Percentiles rank a stretch among this genome's conserved stretches.
Evolutionary conservation across 2,329 filamentous ascomycete genomes (phyloP).

Genomic region (Venturia pyrina): DNA sequence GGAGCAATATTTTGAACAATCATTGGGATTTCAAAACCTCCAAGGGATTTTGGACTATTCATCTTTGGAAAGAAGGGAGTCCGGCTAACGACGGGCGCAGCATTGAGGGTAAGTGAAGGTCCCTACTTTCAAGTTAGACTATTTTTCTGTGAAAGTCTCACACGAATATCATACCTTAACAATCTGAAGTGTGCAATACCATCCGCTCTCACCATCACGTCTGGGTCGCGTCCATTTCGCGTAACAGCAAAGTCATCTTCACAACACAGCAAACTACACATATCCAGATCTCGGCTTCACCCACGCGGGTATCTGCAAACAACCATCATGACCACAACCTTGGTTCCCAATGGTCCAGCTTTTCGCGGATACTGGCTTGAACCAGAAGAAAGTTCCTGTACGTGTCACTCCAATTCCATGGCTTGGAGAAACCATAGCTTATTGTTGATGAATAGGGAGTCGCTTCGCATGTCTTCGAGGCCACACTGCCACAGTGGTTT

Average conservation of each 20-base stretch:
- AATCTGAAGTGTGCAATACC: not conserved
- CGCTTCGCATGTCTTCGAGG: not conserved
- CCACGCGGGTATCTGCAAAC: not conserved
- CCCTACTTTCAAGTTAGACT: not conserved
- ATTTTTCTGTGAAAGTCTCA: too few species aligned
- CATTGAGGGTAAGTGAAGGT: not conserved
- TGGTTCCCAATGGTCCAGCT: not conserved
- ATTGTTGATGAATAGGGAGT: not conserved
- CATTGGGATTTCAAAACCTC: too few species aligned
- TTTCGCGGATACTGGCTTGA: not conserved
- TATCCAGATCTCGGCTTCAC: not conserved
- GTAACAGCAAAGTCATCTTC: too few species aligned
- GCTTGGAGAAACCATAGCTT: not conserved
- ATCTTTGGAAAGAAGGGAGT: too few species aligned
- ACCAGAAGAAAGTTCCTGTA: not conserved
- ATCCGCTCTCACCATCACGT: not conserved
- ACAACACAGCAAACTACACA: not conserved
- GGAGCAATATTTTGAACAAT: too few species aligned
- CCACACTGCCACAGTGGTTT: not conserved
- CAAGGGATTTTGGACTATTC: too few species aligned
- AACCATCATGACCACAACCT: not conserved
- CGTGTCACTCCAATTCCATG: not conserved
- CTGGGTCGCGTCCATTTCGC: not conserved
- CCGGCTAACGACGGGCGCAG: too few species aligned
- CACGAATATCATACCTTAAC: too few species aligned